phyloP scores from a whole-genome alignment of 2,329 filamentous ascomycete species.

The Talaromyces sp. region DNA sequence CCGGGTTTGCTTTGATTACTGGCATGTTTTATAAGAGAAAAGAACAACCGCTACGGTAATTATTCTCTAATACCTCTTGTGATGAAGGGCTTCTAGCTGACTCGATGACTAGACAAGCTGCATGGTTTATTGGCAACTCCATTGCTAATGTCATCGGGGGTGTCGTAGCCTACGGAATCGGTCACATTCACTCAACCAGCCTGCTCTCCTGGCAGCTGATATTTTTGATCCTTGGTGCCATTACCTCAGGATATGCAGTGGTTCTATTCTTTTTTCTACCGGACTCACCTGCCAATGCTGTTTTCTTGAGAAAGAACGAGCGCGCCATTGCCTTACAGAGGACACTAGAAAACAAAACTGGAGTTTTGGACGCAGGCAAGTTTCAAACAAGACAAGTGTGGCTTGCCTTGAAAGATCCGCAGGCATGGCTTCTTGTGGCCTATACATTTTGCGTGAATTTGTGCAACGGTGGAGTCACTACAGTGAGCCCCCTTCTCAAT shows the following conservation, averaged over 20 bases:
- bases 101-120: background rate
- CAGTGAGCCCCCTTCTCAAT: constrained; percentile 16
- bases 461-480: constrained; percentile 31
- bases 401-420: constrained; percentile 38
- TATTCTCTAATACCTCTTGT: background rate
- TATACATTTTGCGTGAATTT: constrained; percentile 30
- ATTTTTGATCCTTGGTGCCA: constrained; percentile 57
- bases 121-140: constrained; percentile 6
- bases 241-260: constrained; percentile 56
- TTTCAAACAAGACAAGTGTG: constrained; percentile 43
- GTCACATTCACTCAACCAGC: background rate
- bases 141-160: background rate
- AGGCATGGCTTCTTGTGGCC: constrained; percentile 26
- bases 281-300: constrained; percentile 49
- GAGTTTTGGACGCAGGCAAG: constrained; percentile 37
- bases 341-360: constrained; percentile 46
- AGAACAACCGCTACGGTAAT: constrained; percentile 44
- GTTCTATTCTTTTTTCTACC: constrained; percentile 58
- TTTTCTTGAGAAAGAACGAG: constrained; percentile 43
- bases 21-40: constrained; percentile 44
- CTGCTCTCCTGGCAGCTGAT: constrained; percentile 27
- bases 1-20: constrained; percentile 42
- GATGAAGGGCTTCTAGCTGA: background rate
- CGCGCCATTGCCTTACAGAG: constrained; percentile 44
- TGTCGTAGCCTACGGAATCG: constrained; percentile 44